Evolutionary conservation across 805 yeast species (phyloP), one percentile per base, ranked within the genome.

Genomic region (Soucietia sequanensis): DNA sequence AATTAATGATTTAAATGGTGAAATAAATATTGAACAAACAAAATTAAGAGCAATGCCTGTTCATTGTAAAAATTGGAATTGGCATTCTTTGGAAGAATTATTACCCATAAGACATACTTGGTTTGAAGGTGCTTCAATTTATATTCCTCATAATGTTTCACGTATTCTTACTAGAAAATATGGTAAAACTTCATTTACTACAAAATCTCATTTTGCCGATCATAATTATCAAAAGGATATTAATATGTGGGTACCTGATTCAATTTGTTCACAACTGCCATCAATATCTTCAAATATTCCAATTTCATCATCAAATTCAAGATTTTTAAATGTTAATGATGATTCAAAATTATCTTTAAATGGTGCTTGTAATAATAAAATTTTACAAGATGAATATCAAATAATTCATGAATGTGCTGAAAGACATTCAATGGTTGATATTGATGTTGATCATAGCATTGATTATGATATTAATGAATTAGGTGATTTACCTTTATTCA

Each of bases 221-320:
- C 62, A 65, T 42, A 63, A 66, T 33, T 71, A 57, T 46, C 73
- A 68, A 40, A 35, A 44, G n/a, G 74, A 70, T 37, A 56, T 72
- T 33, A 54, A 58, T 15, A 43, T 72, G 23, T 73, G 78, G 78
- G 75, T 73, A 3, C 64, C 72, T 4, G 68, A 71, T 43, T 47
- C 54, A 16, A 44, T 64, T 6, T 72, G 77, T 48, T 46, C 50
- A 24, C 30, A 37, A 5, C 34, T 56, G 1, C 72, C 72, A n/a
- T 33, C 38, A 10, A 34, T 41, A 6, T 49, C 46, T 16, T 27
- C 37, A 11, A 12, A 10, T 11, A n/a, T n/a, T n/a, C n/a, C n/a
- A n/a, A n/a, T n/a, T n/a, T n/a, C n/a, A n/a, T n/a, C n/a, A n/a
- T 18, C n/a, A 10, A 16, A 12, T 12, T 16, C 10, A 19, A 39